Evolutionary conservation across 2,329 filamentous ascomycete species (phyloP), one percentile per base, ranked within the genome.

Genomic region (Colletotrichum kahawae): DNA sequence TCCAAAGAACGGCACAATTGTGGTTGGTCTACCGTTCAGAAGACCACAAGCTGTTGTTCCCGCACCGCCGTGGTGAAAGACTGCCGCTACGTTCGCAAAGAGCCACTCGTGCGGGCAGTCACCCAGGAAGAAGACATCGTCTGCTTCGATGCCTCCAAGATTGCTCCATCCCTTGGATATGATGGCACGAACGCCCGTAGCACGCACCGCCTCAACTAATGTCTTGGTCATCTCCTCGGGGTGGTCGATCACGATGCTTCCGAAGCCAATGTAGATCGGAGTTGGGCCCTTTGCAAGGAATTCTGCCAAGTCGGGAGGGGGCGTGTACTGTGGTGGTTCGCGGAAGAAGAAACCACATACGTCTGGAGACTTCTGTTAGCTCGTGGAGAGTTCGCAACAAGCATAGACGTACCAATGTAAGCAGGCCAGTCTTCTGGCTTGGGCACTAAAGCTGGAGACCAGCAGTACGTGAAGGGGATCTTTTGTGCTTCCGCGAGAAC

Each of bases 401-500:
- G 4, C 3, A 4, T 8, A 59, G 4, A 18, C 76, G 0, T 88
- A 78, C 89, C 89, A 34, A 94, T 92, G 69, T 93, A 87, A 1
- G 87, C 82, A 1, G 87, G 88, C 93, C 93, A 94, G 78, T 94
- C 93, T 3, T 84, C 85, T 0, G 92, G 92, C 78, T 94, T 94
- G 0, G 91, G 89, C 1, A 94, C 91, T 16, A 94, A 82, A 5
- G 91, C 88, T 0, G 92, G 91, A 0, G 92, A 94, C 94, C 94
- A 96, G 81, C 94, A 94, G 78, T 96, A 96, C 0, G 94, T 95
- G 74, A 93, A 93, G 0, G 94, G 94, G 7, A 96, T 88, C 57
- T 88, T 88, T 21, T 96, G 83, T 8, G 92, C 90, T 66, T 91
- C 90, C 1, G 94, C 84, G 83, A 95, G 90, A 21, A 92, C 91